Conservation (phyloP, 1,284 basidiomycete species). For the Melampsora allii-populina region DNA sequence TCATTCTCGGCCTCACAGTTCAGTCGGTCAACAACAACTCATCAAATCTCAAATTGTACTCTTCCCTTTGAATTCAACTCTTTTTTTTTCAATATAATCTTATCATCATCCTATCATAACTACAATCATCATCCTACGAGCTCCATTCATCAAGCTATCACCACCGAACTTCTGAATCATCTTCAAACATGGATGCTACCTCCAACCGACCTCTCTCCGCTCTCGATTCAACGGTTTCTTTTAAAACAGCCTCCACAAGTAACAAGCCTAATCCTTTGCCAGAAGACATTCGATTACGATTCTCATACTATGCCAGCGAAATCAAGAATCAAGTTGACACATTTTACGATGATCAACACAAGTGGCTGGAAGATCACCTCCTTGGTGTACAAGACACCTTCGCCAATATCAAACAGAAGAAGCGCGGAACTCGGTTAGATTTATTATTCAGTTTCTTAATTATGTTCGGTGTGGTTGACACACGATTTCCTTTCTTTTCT, state of each 20-base stretch:
- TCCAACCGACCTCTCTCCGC: neutral
- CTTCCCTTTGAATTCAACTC: too few species aligned
- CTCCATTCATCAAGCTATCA: too few species aligned
- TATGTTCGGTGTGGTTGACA: neutral
- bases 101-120: too few species aligned
- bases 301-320: conserved; percentile 37
- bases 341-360: conserved; percentile 34
- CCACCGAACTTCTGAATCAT: neutral
- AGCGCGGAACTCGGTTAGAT: conserved; percentile 22
- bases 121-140: too few species aligned
- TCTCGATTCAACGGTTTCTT: neutral
- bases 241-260: neutral
- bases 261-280: conserved; percentile 13
- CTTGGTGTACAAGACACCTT: conserved; percentile 24
- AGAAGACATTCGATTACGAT: conserved; percentile 36
- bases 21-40: too few species aligned
- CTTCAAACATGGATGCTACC: neutral
- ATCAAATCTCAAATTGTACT: too few species aligned
- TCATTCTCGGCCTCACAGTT: too few species aligned
- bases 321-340: conserved; percentile 40
- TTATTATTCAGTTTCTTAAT: neutral
- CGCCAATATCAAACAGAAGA: conserved; percentile 29
- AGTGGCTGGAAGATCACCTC: conserved; percentile 43
- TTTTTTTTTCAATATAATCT: too few species aligned
- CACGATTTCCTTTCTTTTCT: neutral